Base-by-base conservation (phyloP, 495 filamentous ascomycete genomes). In the Massariosphaeria phaeospora region DNA sequence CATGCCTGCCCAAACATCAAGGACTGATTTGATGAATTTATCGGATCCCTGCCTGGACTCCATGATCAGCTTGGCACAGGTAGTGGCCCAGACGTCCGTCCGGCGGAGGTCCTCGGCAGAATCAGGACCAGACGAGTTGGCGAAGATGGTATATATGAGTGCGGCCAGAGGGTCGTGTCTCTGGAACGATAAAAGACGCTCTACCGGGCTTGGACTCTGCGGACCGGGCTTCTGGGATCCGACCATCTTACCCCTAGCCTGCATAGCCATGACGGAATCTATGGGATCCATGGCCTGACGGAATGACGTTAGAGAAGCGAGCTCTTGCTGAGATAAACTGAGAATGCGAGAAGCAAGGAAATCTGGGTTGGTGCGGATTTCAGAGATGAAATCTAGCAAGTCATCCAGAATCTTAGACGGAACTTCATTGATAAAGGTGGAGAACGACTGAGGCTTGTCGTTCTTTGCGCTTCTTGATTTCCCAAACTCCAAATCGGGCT, bases 91-190 rank as follows among this genome's bases (percentile, higher is more conserved):
- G 25, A 88, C 77, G 58, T 91, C 84, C 41, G 85, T 82, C 57
- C 88, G 81, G 39, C 81, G 76, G 51, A 76, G 75, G 63, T 88
- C 80, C 64, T 95, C 83, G 25, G 77, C 77, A 55, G 88, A 86
- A 72, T 93, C 88, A 39, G 84, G 82, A 20, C 83, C 81, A 18
- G 85, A 82, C 25, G 88, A 89, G 66, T 90, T 86, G 59, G 88
- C 89, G 75, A 91, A 95, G 63, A 90, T 82, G 61, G 87, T 89
- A 73, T 88, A 88, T 52, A 96, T 78, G 59, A 98, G 77, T 54
- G 84, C 81, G 63, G 89, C 91, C 47, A 96, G 70, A 24, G 89
- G 83, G 68, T 96, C 90, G 67, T 88, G 87, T 59, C 89, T 80
- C 67, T 95, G 88, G 69, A 95, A 91, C 11, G 86, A 86, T 57